phyloP scores from a whole-genome alignment of 345 rosid genomes.

The Gossypium sturtianum region DNA sequence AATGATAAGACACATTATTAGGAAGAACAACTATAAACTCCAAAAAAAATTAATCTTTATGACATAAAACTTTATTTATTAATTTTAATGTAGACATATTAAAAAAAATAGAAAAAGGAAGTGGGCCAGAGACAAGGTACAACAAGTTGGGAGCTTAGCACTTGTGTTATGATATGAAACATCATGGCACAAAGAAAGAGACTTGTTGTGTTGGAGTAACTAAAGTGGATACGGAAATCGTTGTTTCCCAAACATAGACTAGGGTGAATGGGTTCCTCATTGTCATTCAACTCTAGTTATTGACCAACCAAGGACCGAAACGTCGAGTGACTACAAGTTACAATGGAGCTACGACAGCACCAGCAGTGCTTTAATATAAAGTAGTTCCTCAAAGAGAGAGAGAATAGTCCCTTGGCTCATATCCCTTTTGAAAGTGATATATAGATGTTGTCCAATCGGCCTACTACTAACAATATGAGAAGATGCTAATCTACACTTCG shows the following conservation, averaged over 20 bases:
- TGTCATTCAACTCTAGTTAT: slow-evolving; percentile 10
- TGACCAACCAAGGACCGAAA: slow-evolving; percentile 42
- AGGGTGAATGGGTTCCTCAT: neutral
- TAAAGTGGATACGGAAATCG: neutral
- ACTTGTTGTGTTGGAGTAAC: neutral
- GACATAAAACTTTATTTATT: no score
- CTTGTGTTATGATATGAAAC: neutral
- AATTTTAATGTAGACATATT: no score
- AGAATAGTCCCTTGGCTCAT: neutral
- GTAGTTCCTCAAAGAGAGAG: slow-evolving; percentile 24
- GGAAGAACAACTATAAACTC: accelerated
- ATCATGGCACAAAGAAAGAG: neutral
- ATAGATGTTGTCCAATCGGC: slow-evolving; percentile 38
- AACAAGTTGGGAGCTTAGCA: slow-evolving; percentile 3
- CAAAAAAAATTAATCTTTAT: no score
- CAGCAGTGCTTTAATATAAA: slow-evolving; percentile 14
- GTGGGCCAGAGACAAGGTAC: neutral
- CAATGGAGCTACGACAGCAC: neutral
- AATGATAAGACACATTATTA: no score
- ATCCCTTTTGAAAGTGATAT: slow-evolving; percentile 40
- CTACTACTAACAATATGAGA: neutral
- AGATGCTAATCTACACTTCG: slow-evolving; percentile 22
- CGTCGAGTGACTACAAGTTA: slow-evolving; percentile 23
- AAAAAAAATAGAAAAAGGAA: neutral
- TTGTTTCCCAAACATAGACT: neutral